Base-by-base conservation (phyloP, 202 grass and related monocot genomes). In the Digitaria exilis region DNA sequence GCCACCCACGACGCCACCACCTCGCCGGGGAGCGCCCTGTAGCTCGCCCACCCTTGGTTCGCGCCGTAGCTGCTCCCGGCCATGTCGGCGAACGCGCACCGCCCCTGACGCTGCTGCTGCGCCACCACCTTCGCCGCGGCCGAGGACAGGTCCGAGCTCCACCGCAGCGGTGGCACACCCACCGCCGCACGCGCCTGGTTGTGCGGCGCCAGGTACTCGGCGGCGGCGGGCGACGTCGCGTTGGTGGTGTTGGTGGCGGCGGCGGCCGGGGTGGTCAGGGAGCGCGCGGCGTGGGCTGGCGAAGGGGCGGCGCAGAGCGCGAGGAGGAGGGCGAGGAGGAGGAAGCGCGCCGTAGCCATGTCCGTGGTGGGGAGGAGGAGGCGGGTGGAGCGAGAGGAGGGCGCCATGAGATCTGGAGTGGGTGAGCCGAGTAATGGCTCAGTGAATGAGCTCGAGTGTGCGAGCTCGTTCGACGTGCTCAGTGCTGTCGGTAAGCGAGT, bases 41-140 rank as follows among this genome's bases (percentile, higher is more conserved):
- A 93, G 84, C 92, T 89, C 68, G 83, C 79, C 92, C 87, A 95
- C 34, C 79, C 88, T 69, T 95, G 90, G 87, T 98, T 98, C 25
- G 90, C 88, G 57, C 95, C 95, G 79, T 91, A 89, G 4, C 57
- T 79, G 81, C 86, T 89, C 16, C 48, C 85, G 16, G 42, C 42
- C 69, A 91, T 73, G 76, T 95, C 86, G 19, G 81, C 95, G 57
- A 97, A 93, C 34, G n/a, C 79, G 73, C 94, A 94, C 73, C 49
- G 57, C 28, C 73, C 35, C 80, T 87, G 60, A 73, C 44, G 37
- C 83, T 80, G 74, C 82, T 84, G 72, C 83, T 50, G 62, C 24
- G 52, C 50, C 50, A 86, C 64, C 26, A 83, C 49, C 71, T 1
- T 9, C 46, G 17, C 52, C 39, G 89, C 89, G 1, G 64, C 68